Evolutionary conservation across 768 basidiomycete species (phyloP).

Genomic region (Lactifluus rugatus): DNA sequence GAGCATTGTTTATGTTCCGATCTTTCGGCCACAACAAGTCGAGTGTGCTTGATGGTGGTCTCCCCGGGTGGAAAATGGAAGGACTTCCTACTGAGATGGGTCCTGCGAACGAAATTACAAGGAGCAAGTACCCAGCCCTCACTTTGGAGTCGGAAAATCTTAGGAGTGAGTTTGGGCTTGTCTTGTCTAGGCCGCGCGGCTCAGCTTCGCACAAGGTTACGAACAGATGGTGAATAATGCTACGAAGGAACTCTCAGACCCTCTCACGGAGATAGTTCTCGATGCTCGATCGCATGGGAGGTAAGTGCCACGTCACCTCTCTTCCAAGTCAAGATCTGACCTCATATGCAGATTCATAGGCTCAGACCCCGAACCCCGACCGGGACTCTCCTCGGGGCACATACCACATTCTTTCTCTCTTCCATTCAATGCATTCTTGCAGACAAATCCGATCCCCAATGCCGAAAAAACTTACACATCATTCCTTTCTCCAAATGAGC

Average conservation of each 20-base stretch:
- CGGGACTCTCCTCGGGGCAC: slow-evolving; percentile 82
- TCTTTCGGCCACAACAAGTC: slow-evolving; percentile 82
- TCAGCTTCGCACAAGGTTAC: slow-evolving; percentile 44
- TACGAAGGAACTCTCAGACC: slow-evolving; percentile 33
- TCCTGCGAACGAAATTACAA: slow-evolving; percentile 20
- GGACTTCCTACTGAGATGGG: slow-evolving; percentile 44
- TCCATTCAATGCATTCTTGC: slow-evolving; percentile 71
- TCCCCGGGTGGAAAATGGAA: slow-evolving; percentile 71
- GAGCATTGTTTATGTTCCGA: slow-evolving; percentile 91
- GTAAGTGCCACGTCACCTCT: slow-evolving; percentile 31
- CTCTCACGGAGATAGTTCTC: slow-evolving; percentile 58
- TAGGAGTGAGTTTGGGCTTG: slow-evolving; percentile 1
- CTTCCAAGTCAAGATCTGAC: slow-evolving; percentile 6
- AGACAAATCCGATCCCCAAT: slow-evolving; percentile 27
- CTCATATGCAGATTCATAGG: slow-evolving; percentile 55
- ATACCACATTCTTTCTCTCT: slow-evolving; percentile 81
- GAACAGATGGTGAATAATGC: slow-evolving; percentile 74
- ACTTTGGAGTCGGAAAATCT: slow-evolving; percentile 34
- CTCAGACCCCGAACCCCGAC: slow-evolving; percentile 78
- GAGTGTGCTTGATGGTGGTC: slow-evolving; percentile 86
- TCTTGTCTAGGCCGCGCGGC: background rate
- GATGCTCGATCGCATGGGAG: slow-evolving; percentile 83
- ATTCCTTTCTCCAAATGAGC: slow-evolving; percentile 45
- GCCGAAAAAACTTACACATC: slow-evolving; percentile 31
- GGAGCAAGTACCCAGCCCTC: slow-evolving; percentile 43